Evolutionary conservation across 495 filamentous ascomycete species (phyloP).

Genomic region (Aspergillus olivimuriae): DNA sequence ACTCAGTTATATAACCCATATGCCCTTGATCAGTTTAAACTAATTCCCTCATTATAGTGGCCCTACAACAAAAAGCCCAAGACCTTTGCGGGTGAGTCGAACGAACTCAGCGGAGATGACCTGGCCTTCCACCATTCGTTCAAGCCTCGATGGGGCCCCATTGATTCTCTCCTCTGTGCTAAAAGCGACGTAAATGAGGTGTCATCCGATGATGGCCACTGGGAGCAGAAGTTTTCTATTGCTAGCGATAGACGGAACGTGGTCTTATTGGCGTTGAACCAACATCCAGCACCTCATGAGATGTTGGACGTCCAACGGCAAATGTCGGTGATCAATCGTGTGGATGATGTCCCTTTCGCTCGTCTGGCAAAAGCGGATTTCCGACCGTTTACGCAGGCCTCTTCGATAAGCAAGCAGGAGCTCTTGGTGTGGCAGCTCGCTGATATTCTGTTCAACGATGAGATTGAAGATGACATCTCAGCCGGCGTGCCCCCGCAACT

Average conservation of each 20-base stretch:
- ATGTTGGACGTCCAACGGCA: conserved; percentile 34
- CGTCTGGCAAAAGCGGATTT: conserved; percentile 29
- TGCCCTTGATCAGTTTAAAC: no score
- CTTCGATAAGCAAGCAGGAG: conserved; percentile 26
- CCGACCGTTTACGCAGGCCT: conserved; percentile 28
- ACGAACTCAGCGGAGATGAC: conserved; percentile 52
- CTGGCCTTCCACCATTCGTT: conserved; percentile 55
- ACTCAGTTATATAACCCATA: no score
- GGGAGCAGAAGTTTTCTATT: conserved; percentile 32
- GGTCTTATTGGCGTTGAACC: conserved; percentile 22
- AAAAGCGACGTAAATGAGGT: conserved; percentile 22
- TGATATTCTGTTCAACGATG: conserved; percentile 78
- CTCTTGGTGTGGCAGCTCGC: conserved; percentile 52
- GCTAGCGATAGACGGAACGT: conserved; percentile 35
- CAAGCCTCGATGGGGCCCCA: conserved; percentile 74
- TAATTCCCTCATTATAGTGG: conserved; percentile 54
- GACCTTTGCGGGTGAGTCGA: conserved; percentile 49
- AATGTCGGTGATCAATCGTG: conserved; percentile 27
- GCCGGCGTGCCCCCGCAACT: conserved; percentile 35
- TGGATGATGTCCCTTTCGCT: conserved; percentile 36
- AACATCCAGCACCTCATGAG: conserved; percentile 18
- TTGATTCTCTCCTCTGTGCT: conserved; percentile 64
- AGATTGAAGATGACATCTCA: conserved; percentile 41
- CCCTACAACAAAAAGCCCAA: conserved; percentile 76
- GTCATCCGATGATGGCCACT: conserved; percentile 19